phyloP scores from a whole-genome alignment of 768 basidiomycete genomes.

The Solioccasus polychromus region DNA sequence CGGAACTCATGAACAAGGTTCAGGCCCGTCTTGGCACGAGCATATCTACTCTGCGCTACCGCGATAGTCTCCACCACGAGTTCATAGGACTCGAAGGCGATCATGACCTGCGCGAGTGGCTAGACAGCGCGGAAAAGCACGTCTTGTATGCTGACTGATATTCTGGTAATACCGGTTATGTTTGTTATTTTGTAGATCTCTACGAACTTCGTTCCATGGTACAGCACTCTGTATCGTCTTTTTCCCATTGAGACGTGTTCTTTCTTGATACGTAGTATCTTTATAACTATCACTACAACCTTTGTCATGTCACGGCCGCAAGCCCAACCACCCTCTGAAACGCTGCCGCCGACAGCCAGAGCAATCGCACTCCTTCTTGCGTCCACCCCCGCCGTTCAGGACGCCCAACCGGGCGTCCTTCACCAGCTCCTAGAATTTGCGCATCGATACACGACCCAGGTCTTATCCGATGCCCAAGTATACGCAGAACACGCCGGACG shows the following conservation, averaged over 20 bases:
- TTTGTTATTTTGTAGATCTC: constrained; percentile 29
- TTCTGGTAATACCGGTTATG: constrained; percentile 7
- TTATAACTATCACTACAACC: neutral
- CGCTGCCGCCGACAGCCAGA: constrained; percentile 80
- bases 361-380: constrained; percentile 82
- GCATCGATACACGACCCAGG: constrained; percentile 79
- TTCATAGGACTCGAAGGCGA: constrained; percentile 65
- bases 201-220: constrained; percentile 19
- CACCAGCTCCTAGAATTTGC: constrained; percentile 88
- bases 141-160: constrained; percentile 73
- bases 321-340: constrained; percentile 45
- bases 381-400: constrained; percentile 79
- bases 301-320: constrained; percentile 40
- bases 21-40: constrained; percentile 80
- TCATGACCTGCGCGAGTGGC: constrained; percentile 65
- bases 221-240: constrained; percentile 9
- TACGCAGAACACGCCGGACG: constrained; percentile 86
- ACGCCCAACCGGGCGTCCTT: constrained; percentile 81
- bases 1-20: constrained; percentile 89
- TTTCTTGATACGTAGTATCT: constrained; percentile 12
- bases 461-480: constrained; percentile 79
- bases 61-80: constrained; percentile 64
- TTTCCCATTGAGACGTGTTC: constrained; percentile 2
- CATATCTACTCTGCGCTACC: constrained; percentile 67
- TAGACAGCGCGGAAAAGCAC: constrained; percentile 77